phyloP scores from a whole-genome alignment of 352 stramenopile genomes.

The Globisporangium recalcitrans region DNA sequence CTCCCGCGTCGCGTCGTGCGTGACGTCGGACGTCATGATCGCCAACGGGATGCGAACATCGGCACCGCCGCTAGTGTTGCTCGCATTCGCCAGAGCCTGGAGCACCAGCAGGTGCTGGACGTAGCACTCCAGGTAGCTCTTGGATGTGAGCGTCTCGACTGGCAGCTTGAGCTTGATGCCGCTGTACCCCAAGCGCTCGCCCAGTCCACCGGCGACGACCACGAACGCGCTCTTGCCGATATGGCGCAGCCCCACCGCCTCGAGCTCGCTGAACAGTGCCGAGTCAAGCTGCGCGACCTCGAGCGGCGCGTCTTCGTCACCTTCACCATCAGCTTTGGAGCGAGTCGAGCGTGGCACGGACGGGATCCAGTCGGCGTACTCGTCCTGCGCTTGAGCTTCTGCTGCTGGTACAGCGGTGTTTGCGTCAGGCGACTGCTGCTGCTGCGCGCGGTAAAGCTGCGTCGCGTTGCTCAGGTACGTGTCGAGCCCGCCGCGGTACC shows the following conservation, averaged over 20 bases:
- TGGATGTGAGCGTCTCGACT: conserved; percentile 88
- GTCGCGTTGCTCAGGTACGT: conserved; percentile 48
- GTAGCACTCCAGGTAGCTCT: conserved; percentile 92
- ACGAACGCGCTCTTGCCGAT: conserved; percentile 90
- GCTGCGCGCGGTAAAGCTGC: conserved; percentile 32
- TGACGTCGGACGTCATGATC: conserved; percentile 98
- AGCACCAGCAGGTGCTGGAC: conserved; percentile 92
- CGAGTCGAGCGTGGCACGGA: conserved; percentile 33
- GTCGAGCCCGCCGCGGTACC: conserved; percentile 61
- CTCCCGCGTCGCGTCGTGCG: conserved; percentile 83
- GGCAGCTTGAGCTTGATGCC: conserved; percentile 96
- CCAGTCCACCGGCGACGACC: conserved; percentile 95
- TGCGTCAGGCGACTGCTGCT: background rate
- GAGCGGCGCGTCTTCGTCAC: conserved; percentile 7
- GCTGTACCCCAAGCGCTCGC: conserved; percentile 94
- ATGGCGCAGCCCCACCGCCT: conserved; percentile 44
- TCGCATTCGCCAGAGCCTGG: conserved; percentile 42
- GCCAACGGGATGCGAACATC: conserved; percentile 82
- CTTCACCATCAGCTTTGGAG: background rate
- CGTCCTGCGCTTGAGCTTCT: background rate
- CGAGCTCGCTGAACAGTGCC: conserved; percentile 37
- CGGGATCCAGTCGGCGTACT: conserved; percentile 40
- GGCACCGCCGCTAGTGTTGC: background rate
- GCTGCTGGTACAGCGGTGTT: background rate
- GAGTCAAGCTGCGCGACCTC: conserved; percentile 33